Evolutionary conservation across 73 alveolate genomes (phyloP).

Genomic region (Urostyla sp.): DNA sequence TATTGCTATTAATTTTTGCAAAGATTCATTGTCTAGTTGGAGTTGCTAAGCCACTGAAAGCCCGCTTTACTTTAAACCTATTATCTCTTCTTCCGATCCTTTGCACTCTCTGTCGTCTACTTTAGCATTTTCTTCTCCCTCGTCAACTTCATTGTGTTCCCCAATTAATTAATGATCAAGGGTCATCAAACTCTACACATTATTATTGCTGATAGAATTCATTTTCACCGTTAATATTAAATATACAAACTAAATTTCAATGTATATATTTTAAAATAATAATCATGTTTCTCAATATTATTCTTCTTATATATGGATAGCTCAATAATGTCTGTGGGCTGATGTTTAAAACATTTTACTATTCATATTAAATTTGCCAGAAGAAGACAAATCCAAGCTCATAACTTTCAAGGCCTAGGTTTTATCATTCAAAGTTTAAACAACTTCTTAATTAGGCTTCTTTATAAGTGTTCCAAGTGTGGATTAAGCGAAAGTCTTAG

Average conservation of each 20-base stretch:
- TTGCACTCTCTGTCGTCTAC: not conserved
- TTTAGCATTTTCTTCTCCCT: slow-evolving; percentile 11
- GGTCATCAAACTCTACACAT: not conserved
- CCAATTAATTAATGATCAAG: not conserved
- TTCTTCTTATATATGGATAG: no score
- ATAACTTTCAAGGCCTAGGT: slow-evolving; percentile 67
- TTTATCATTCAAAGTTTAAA: slow-evolving; percentile 53
- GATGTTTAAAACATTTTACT: not conserved
- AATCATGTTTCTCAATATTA: no score
- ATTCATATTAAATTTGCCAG: slow-evolving; percentile 27
- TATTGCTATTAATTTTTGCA: slow-evolving; percentile 7
- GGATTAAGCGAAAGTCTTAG: slow-evolving; percentile 60
- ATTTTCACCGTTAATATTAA: slow-evolving; percentile 47
- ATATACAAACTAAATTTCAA: no score
- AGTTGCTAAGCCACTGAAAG: slow-evolving; percentile 3
- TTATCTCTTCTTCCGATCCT: not conserved
- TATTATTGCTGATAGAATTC: slow-evolving; percentile 1
- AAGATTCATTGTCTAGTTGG: slow-evolving; percentile 22
- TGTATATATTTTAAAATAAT: no score
- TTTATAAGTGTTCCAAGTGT: slow-evolving; percentile 53
- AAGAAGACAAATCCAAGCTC: slow-evolving; percentile 66
- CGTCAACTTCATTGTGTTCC: slow-evolving; percentile 9
- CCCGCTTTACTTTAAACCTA: not conserved
- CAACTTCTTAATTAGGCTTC: slow-evolving; percentile 59
- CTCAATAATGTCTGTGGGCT: slow-evolving; percentile 22